Conservation (phyloP, 331 rosid genomes). For the Cydonia oblonga region DNA sequence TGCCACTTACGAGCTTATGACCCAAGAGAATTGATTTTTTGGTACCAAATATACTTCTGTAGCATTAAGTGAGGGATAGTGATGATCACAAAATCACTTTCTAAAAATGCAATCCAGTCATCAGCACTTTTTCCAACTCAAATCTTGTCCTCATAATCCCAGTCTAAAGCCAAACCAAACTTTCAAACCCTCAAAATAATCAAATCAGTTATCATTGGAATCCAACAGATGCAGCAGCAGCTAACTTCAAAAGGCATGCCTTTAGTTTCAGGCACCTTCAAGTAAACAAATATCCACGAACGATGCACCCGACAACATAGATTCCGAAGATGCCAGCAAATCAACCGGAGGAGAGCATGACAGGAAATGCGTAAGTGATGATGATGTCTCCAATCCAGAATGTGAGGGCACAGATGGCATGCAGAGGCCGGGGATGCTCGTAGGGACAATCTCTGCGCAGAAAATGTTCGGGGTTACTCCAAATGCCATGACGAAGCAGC, state of each 20-base stretch:
- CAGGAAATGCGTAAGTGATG: slow-evolving; percentile 42
- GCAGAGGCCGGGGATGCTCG: slow-evolving; percentile 51
- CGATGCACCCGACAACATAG: slow-evolving; percentile 34
- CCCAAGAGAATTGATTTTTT: not conserved
- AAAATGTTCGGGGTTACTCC: slow-evolving; percentile 56
- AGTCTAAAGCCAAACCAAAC: not conserved
- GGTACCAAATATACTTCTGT: not conserved
- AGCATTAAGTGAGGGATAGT: not conserved
- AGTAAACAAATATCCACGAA: slow-evolving; percentile 51
- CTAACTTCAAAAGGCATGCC: slow-evolving; percentile 75
- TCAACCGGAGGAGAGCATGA: slow-evolving; percentile 35
- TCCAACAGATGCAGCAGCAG: no score
- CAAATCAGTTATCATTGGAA: not conserved
- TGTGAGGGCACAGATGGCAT: slow-evolving; percentile 43
- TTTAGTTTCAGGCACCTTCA: slow-evolving; percentile 62
- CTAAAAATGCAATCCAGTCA: not conserved
- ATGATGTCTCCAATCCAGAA: slow-evolving; percentile 45
- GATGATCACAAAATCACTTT: not conserved
- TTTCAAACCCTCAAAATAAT: not conserved
- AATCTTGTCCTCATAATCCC: not conserved
- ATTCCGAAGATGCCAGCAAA: slow-evolving; percentile 42
- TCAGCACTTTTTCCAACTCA: not conserved
- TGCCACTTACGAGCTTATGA: not conserved
- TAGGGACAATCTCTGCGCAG: slow-evolving; percentile 60
- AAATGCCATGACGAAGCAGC: slow-evolving; percentile 50